Evolutionary conservation across 257 asterid genomes (phyloP), one percentile per base, ranked within the genome.

Genomic region (Thymus mandschuricus): DNA sequence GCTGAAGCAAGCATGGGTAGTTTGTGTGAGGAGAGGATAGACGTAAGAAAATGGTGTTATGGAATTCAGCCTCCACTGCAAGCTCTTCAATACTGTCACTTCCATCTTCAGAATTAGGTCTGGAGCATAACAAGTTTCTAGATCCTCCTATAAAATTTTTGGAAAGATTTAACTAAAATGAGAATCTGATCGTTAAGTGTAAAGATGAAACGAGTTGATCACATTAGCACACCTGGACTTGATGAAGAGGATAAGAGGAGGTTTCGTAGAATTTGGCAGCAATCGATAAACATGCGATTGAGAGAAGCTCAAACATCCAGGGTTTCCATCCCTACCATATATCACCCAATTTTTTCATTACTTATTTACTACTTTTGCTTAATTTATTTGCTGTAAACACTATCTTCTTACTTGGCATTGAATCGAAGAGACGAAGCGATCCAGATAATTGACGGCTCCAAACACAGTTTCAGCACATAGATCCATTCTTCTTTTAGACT

Each of bases 181-280:
- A 21, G 21, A 21, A 21, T 21, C 21, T 21, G 21, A 21, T 21
- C 21, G 21, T 21, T 21, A 21, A 21, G 21, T 21, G 0, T 21
- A 21, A 21, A 21, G 21, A 21, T 21, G 21, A 21, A 21, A 21
- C 21, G 21, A 21, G 21, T 21, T 21, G 21, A 21, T 21, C 21
- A 21, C 21, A 21, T 0, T 21, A 21, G 21, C 21, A 12, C n/a
- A 87, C 97, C 98, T 89, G 91, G 61, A 88, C 74, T 68, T 90
- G 85, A 71, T 64, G 67, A 75, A 88, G 77, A 0, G 78, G 46
- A 45, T 60, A 81, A 21, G 74, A 11, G 10, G 30, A 38, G 31
- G 91, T 76, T 54, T 90, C 96, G 33, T 81, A 76, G 81, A 86
- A 84, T 74, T 92, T 92, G 21, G 88, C 56, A 0, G 98, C 86